Conservation (phyloP, 208 protist genomes). For the Eutreptiella sp. region DNA sequence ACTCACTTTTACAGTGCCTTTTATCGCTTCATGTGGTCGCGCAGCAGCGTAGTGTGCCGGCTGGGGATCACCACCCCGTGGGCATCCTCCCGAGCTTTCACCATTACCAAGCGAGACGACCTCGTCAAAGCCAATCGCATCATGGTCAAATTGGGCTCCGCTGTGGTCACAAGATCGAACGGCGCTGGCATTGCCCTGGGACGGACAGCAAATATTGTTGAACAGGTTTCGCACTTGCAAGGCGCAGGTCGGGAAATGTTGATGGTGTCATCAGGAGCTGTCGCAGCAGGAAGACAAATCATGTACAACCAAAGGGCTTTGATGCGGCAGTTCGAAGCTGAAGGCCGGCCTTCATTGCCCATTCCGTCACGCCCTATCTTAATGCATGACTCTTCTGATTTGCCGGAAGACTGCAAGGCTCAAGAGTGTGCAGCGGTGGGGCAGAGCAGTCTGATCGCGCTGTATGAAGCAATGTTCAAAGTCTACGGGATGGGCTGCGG, state of each 20-base stretch:
- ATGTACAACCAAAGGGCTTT: slow-evolving; percentile 33
- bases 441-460: slow-evolving; percentile 51
- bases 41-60: too few relatives aligned
- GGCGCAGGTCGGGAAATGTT: slow-evolving; percentile 53
- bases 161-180: slow-evolving; percentile 51
- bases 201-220: slow-evolving; percentile 51
- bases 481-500: slow-evolving; percentile 38
- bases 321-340: slow-evolving; percentile 11
- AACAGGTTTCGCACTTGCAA: slow-evolving; percentile 47
- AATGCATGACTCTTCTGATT: slow-evolving; percentile 3
- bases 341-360: slow-evolving; percentile 10
- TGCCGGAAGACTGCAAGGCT: slow-evolving; percentile 26
- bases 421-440: slow-evolving; percentile 47
- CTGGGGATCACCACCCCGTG: too few relatives aligned
- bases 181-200: slow-evolving; percentile 42
- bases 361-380: background rate
- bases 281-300: slow-evolving; percentile 52
- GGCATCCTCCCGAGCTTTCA: too few relatives aligned
- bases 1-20: too few relatives aligned
- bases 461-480: slow-evolving; percentile 51
- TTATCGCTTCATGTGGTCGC: too few relatives aligned
- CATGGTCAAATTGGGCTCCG: slow-evolving; percentile 60
- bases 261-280: slow-evolving; percentile 60
- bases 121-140: slow-evolving; percentile 44
- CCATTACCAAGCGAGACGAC: slow-evolving; percentile 1